These are phyloP conservation scores for Epichloe uncinata DNA, from an alignment of 2,329 filamentous ascomycete genomes.

Conservation along the genomic window DNA sequence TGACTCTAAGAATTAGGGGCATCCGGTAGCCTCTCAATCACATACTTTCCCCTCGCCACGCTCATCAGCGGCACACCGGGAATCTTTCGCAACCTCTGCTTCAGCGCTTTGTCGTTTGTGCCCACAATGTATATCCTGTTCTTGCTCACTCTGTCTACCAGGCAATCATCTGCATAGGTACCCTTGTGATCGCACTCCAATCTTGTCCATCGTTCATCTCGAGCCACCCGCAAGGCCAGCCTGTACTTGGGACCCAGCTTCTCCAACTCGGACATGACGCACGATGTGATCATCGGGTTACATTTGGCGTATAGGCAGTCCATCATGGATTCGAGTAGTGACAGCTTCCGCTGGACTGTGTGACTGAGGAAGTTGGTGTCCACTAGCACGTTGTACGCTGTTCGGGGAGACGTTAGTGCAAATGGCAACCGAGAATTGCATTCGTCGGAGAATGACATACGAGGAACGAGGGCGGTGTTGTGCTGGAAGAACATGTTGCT, in stretches of 20 bases:
- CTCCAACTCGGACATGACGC: slow-evolving; percentile 74
- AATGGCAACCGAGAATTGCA: not conserved
- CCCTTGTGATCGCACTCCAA: slow-evolving; percentile 86
- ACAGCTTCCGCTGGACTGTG: slow-evolving; percentile 82
- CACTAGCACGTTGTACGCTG: slow-evolving; percentile 46
- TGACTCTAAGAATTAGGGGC: slow-evolving; percentile 44
- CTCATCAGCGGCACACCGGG: slow-evolving; percentile 59
- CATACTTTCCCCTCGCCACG: slow-evolving; percentile 80
- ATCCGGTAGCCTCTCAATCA: slow-evolving; percentile 82
- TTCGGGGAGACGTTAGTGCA: not conserved
- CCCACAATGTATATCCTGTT: slow-evolving; percentile 68
- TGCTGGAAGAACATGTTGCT: slow-evolving; percentile 79
- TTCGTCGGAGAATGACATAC: not conserved
- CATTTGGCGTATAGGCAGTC: slow-evolving; percentile 87
- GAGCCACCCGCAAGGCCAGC: slow-evolving; percentile 70
- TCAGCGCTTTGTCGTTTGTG: slow-evolving; percentile 66
- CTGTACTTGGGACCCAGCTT: slow-evolving; percentile 83
- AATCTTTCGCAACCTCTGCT: slow-evolving; percentile 67
- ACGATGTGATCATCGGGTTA: slow-evolving; percentile 68
- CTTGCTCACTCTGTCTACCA: slow-evolving; percentile 61
- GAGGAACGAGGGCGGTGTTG: slow-evolving; percentile 72
- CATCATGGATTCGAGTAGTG: slow-evolving; percentile 80
- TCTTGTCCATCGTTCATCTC: slow-evolving; percentile 80
- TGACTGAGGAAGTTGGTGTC: slow-evolving; percentile 89
- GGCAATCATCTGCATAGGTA: slow-evolving; percentile 69